Evolutionary conservation across 257 asterid species (phyloP), one percentile per base, ranked within the genome.

Genomic region (Penstemon barbatus): DNA sequence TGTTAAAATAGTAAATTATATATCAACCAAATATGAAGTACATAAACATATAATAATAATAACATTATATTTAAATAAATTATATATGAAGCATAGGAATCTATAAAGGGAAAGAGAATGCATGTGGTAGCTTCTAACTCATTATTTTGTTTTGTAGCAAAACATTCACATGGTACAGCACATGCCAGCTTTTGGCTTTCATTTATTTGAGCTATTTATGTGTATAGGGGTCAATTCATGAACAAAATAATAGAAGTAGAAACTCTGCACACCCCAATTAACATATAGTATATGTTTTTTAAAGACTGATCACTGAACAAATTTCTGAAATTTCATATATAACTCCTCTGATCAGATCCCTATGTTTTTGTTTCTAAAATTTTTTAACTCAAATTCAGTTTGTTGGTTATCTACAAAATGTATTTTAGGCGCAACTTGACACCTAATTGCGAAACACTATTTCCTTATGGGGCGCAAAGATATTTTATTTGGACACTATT

Each of bases 141-240:
- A 33, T 41, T 71, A 7, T 66, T 65, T 76, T 66, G 77, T 73
- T 70, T 80, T 51, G 57, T 66, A 69, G 77, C 77, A 43, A 57
- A 40, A 63, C 25, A 46, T 60, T 57, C 73, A 70, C 79, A 80
- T 73, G 81, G 68, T 58, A 59, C 13, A 48, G 42, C 78, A 71
- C 81, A 69, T 72, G 76, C 74, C 61, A 44, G 46, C 69, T 39
- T 62, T 73, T 56, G 66, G 66, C 33, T 13, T 55, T 60, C 53
- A 54, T 25, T 59, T 66, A 10, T 49, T 49, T 49, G 1, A 49
- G 54, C 54, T 25, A 25, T 25, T 25, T 25, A 25, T 25, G 33
- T 25, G 33, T 25, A 25, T 25, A 25, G 33, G 33, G 33, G 33
- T 66, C 60, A 7, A 10, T 45, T 41, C 57, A 54, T 10, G 45